phyloP scores from a whole-genome alignment of 495 filamentous ascomycete species.

The Talaromyces proteolyticus region DNA sequence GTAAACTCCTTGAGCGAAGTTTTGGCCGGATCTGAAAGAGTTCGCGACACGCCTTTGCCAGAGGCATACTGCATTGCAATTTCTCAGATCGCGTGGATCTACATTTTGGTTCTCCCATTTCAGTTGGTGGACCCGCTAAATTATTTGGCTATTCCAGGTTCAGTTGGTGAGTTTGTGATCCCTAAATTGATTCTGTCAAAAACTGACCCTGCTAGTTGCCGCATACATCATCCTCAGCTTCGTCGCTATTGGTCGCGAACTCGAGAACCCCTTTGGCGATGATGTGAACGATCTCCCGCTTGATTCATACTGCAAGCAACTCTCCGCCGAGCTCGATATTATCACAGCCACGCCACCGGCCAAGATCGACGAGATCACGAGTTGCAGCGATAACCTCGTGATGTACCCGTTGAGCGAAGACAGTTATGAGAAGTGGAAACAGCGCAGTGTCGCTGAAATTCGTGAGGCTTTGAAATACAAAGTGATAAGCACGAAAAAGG shows the following conservation, averaged over 20 bases:
- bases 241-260: conserved; percentile 75
- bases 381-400: conserved; percentile 52
- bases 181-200: not conserved
- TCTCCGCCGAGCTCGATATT: conserved; percentile 67
- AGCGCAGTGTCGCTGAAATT: conserved; percentile 54
- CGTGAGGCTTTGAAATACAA: conserved; percentile 45
- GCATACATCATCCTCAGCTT: conserved; percentile 91
- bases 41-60: conserved; percentile 79
- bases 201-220: conserved; percentile 40
- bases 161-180: conserved; percentile 45
- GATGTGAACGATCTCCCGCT: conserved; percentile 86
- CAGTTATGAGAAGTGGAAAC: conserved; percentile 55
- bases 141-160: conserved; percentile 83
- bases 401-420: conserved; percentile 60
- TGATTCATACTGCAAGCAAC: conserved; percentile 67
- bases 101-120: conserved; percentile 78
- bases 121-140: conserved; percentile 58
- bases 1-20: conserved; percentile 65
- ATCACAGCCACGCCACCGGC: conserved; percentile 57
- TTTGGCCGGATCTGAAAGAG: conserved; percentile 67
- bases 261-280: conserved; percentile 84
- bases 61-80: conserved; percentile 83
- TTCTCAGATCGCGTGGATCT: conserved; percentile 82
- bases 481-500: conserved; percentile 18
- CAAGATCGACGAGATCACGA: conserved; percentile 51